Percentiles rank a stretch among this genome's conserved stretches.
These are phyloP conservation scores for Clitopilus hobsonii DNA, from an alignment of 768 basidiomycete genomes.

Conservation along the genomic window DNA sequence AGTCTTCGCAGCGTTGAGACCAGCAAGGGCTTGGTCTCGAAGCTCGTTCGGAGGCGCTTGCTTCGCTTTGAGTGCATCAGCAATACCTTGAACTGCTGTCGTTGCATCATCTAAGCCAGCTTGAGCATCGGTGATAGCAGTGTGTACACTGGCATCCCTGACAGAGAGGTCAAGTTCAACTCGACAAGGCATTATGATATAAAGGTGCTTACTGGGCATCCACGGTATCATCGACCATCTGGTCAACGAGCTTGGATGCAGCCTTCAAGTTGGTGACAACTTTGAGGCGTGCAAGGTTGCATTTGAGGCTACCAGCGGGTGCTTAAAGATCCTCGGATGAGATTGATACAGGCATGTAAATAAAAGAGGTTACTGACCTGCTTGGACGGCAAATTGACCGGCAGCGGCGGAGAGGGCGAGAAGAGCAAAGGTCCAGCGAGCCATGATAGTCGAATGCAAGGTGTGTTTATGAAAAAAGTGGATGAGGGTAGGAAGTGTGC, in stretches of 20 bases:
- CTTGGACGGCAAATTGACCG: not conserved
- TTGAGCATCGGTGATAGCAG: conserved; percentile 3
- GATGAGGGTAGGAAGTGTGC: too few relatives aligned
- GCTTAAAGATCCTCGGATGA: not conserved
- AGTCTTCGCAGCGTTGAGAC: conserved; percentile 2
- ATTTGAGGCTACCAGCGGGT: conserved; percentile 3
- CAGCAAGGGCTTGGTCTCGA: not conserved
- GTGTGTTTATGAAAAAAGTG: not conserved
- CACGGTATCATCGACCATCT: not conserved
- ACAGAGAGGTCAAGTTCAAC: not conserved
- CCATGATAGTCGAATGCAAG: not conserved
- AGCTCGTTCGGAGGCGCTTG: conserved; percentile 1
- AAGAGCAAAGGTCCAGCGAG: not conserved
- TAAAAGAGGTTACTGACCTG: not conserved
- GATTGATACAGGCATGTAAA: not conserved
- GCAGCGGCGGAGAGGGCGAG: not conserved
- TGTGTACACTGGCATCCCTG: conserved; percentile 4
- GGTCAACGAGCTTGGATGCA: conserved; percentile 2
- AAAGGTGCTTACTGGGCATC: conserved; percentile 3
- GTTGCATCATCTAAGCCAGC: conserved; percentile 2
- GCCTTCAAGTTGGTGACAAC: conserved; percentile 5
- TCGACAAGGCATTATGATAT: not conserved
- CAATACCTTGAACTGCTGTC: conserved; percentile 6
- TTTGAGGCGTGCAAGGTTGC: conserved; percentile 5
- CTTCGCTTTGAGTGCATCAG: conserved; percentile 2